These are phyloP conservation scores for Pichia sp. DNA, from an alignment of 1,139 yeast genomes.

Conservation along the genomic window DNA sequence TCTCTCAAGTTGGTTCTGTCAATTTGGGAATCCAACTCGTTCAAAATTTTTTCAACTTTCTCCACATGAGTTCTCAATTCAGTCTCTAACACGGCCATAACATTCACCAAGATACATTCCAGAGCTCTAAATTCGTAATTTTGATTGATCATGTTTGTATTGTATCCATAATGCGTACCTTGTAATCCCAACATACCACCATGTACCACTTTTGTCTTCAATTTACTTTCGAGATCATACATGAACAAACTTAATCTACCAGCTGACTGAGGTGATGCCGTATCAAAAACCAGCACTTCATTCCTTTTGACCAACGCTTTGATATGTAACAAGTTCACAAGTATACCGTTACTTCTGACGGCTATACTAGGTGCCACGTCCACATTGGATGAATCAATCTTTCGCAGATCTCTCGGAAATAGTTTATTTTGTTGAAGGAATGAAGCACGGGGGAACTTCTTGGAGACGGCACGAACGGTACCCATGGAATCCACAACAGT, in stretches of 20 bases:
- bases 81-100: constrained; percentile 48
- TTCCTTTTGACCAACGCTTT: constrained; percentile 64
- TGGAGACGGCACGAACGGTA: constrained; percentile 47
- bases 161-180: constrained; percentile 1
- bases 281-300: constrained; percentile 60
- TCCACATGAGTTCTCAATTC: constrained; percentile 40
- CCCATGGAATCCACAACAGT: constrained; percentile 58
- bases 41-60: constrained; percentile 45
- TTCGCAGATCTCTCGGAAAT: constrained; percentile 69
- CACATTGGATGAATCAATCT: constrained; percentile 60
- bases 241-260: constrained; percentile 74
- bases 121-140: constrained; percentile 50
- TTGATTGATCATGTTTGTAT: constrained; percentile 16
- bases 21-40: constrained; percentile 62
- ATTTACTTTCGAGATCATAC: constrained; percentile 85
- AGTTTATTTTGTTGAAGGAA: constrained; percentile 52
- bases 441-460: constrained; percentile 51
- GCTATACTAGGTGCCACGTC: constrained; percentile 70
- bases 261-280: constrained; percentile 44
- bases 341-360: constrained; percentile 52
- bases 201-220: constrained; percentile 35
- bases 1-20: constrained; percentile 62
- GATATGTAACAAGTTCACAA: constrained; percentile 59
- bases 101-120: constrained; percentile 49
- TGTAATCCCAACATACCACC: constrained; percentile 14